Evolutionary conservation across 768 basidiomycete genomes (phyloP).

Genomic region (Boletellus ananas): DNA sequence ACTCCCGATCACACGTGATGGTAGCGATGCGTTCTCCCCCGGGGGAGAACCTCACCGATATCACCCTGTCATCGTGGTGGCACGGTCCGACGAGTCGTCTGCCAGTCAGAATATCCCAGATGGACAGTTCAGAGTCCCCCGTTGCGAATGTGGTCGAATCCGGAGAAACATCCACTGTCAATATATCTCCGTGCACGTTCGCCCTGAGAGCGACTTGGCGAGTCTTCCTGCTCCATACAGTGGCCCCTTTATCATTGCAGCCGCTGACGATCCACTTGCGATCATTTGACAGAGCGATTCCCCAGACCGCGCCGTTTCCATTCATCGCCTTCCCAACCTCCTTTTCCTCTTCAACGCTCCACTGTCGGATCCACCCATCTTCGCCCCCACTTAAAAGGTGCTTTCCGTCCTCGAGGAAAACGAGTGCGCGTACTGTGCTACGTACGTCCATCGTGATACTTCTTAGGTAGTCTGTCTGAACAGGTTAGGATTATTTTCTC

Average conservation of each 20-base stretch:
- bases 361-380: conserved; percentile 8
- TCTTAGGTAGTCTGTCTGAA: too few relatives aligned
- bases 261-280: conserved; percentile 10
- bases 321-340: neutral
- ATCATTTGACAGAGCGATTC: conserved; percentile 4
- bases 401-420: conserved; percentile 8
- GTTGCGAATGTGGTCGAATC: too few relatives aligned
- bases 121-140: too few relatives aligned
- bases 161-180: neutral
- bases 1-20: neutral
- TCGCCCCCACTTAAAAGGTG: conserved; percentile 1
- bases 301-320: neutral
- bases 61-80: too few relatives aligned
- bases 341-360: neutral
- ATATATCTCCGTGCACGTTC: neutral
- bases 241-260: neutral
- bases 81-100: too few relatives aligned
- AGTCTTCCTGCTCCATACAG: conserved; percentile 1
- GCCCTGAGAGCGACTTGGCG: neutral
- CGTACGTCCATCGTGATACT: too few relatives aligned
- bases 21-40: neutral
- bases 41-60: neutral
- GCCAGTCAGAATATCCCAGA: too few relatives aligned
- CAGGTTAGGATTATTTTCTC: too few relatives aligned
- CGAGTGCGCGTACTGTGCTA: neutral